Percentiles rank a stretch among this genome's conserved stretches.
Evolutionary conservation across 768 basidiomycete species (phyloP).

Genomic region (Podaxis pistillaris): DNA sequence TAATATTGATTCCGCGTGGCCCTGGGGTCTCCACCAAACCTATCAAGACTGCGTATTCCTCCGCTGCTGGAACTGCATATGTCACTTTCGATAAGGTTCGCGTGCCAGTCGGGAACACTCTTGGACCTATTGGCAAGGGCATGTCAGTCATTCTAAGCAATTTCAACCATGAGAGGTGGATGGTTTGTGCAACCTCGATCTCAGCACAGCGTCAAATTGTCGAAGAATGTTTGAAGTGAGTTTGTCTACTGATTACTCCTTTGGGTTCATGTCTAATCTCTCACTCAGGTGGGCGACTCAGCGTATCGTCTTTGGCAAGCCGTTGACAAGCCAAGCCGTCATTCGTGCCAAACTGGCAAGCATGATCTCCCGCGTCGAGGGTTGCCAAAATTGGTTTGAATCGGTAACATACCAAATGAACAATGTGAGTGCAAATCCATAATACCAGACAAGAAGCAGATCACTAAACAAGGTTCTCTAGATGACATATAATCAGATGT

Average conservation of each 20-base stretch:
- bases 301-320: slow-evolving; percentile 88
- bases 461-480: slow-evolving; percentile 26
- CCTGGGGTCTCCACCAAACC: slow-evolving; percentile 79
- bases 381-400: slow-evolving; percentile 87
- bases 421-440: slow-evolving; percentile 48
- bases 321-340: slow-evolving; percentile 77
- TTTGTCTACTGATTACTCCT: slow-evolving; percentile 9
- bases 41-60: slow-evolving; percentile 91
- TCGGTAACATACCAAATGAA: slow-evolving; percentile 91
- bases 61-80: slow-evolving; percentile 87
- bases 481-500: slow-evolving; percentile 87
- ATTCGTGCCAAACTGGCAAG: slow-evolving; percentile 82
- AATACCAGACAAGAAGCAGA: not conserved
- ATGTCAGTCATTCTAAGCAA: slow-evolving; percentile 81
- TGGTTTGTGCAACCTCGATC: slow-evolving; percentile 71
- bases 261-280: slow-evolving; percentile 3
- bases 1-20: slow-evolving; percentile 71
- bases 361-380: slow-evolving; percentile 91
- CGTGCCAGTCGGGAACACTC: slow-evolving; percentile 81
- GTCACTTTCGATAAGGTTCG: slow-evolving; percentile 80
- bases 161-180: slow-evolving; percentile 91
- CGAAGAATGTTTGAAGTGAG: slow-evolving; percentile 86
- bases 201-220: slow-evolving; percentile 78
- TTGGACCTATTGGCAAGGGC: slow-evolving; percentile 85
- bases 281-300: slow-evolving; percentile 78